Percentiles rank a stretch among this genome's conserved stretches.
Evolutionary conservation across 176 grass and related monocot genomes (phyloP).

Genomic region (Paspalum notatum): DNA sequence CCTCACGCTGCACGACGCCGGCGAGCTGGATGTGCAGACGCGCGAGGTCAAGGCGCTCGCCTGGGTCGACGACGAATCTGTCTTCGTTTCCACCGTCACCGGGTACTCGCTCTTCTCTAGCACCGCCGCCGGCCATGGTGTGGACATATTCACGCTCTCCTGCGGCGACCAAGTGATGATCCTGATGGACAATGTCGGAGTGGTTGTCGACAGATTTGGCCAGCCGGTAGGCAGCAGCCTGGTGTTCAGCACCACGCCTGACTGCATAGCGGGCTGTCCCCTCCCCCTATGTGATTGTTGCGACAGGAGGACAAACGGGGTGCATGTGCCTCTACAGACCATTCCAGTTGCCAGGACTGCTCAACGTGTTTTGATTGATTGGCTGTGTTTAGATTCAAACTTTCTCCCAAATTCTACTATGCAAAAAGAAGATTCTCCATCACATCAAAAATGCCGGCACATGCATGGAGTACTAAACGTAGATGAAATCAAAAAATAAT

Average conservation of each 20-base stretch:
- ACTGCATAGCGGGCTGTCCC: conserved; percentile 73
- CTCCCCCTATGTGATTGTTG: conserved; percentile 72
- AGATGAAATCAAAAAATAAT: no score
- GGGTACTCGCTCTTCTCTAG: conserved; percentile 67
- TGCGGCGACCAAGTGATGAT: conserved; percentile 66
- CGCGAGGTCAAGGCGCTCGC: conserved; percentile 74
- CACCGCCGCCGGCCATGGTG: conserved; percentile 28
- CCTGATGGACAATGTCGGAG: conserved; percentile 87
- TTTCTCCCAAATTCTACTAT: no score
- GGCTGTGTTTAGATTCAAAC: no score
- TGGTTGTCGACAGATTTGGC: conserved; percentile 56
- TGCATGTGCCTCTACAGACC: conserved; percentile 60
- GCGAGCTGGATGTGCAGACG: conserved; percentile 61
- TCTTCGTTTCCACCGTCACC: conserved; percentile 62
- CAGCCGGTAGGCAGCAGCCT: conserved; percentile 78
- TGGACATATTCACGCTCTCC: conserved; percentile 66
- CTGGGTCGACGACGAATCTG: conserved; percentile 71
- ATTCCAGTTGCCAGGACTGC: conserved; percentile 53
- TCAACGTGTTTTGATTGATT: conserved; percentile 48
- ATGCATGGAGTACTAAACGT: no score
- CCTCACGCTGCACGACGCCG: conserved; percentile 55
- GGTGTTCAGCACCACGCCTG: conserved; percentile 67
- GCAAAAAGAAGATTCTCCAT: no score
- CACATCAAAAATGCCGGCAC: no score
- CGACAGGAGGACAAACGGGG: conserved; percentile 77